Evolutionary conservation across 345 rosid species (phyloP), one percentile per base, ranked within the genome.

Genomic region (Sisymbrium altissimum): DNA sequence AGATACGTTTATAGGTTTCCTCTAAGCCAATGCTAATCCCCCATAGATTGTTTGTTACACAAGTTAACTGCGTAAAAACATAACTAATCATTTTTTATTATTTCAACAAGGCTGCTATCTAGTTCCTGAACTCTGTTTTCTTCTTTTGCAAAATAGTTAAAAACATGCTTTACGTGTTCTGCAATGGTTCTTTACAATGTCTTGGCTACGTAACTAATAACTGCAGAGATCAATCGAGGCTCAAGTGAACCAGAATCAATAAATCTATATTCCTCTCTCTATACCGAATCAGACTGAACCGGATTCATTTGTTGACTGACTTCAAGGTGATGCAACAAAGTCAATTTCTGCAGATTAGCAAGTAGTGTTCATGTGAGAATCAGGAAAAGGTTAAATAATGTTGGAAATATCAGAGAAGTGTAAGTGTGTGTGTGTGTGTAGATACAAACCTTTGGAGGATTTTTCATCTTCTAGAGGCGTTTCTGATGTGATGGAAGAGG

Each of bases 401-500:
- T 84, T 79, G 85, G 36, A 79, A 70, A 68, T 66, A 25, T 68
- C 79, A 11, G n/a, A 57, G 14, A 79, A 38, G 1, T 14, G 30
- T 56, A n/a, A n/a, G 25, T 53, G 49, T 60, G 38, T 43, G 18
- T 60, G 39, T 44, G 18, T 29, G 61, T 44, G 56, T 68, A 6
- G n/a, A 55, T 52, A 45, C 56, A 33, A 5, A 64, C 73, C 68
- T 65, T 66, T 58, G 30, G 40, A 49, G 49, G 64, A 78, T 2
- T 27, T 72, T 12, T 14, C 53, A 23, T 45, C 53, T 43, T 66
- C 74, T 58, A 79, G 49, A 63, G 82, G 80, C 58, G 86, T 79
- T 75, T 84, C 87, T 21, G 86, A 81, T 65, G 86, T 78, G 27
- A 77, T 72, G 10, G 84, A 74, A 27, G 74, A 72, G 50, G 84